Evolutionary conservation across 768 basidiomycete genomes (phyloP).

Genomic region (Suillus weaverae): DNA sequence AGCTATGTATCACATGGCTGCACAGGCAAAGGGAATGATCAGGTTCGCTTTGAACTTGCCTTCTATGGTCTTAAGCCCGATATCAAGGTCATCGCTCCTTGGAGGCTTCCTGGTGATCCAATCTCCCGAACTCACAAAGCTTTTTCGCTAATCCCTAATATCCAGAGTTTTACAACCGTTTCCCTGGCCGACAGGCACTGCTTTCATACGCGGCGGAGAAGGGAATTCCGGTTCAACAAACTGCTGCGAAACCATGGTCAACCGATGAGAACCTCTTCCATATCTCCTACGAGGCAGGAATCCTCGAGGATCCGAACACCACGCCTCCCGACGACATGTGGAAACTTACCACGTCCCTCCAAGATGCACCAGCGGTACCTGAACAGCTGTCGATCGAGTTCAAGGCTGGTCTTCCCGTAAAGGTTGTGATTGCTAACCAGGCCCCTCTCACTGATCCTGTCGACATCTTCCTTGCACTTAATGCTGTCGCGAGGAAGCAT

Average conservation of each 20-base stretch:
- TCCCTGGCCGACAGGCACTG: conserved; percentile 58
- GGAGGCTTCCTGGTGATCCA: conserved; percentile 83
- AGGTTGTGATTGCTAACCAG: conserved; percentile 66
- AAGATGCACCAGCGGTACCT: conserved; percentile 75
- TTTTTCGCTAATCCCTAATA: background rate
- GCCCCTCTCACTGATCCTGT: conserved; percentile 87
- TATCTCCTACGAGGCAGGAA: conserved; percentile 99
- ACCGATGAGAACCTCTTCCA: conserved; percentile 99
- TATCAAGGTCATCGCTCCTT: conserved; percentile 98
- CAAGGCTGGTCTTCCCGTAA: conserved; percentile 81
- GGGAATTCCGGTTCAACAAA: conserved; percentile 78
- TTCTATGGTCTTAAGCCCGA: conserved; percentile 97
- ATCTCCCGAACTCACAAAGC: background rate
- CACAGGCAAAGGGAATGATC: conserved; percentile 99
- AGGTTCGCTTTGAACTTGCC: conserved; percentile 98
- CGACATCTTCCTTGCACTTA: conserved; percentile 90
- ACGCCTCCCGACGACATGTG: conserved; percentile 98
- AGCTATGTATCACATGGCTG: conserved; percentile 98
- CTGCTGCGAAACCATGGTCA: conserved; percentile 96
- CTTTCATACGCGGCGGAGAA: conserved; percentile 87
- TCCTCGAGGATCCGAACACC: conserved; percentile 93
- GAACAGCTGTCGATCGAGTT: conserved; percentile 87
- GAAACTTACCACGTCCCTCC: conserved; percentile 89
- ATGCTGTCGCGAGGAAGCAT: conserved; percentile 90
- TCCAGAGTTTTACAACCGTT: conserved; percentile 56